These are phyloP conservation scores for Pythium dissotocum DNA, from an alignment of 352 stramenopile species.

Conservation along the genomic window DNA sequence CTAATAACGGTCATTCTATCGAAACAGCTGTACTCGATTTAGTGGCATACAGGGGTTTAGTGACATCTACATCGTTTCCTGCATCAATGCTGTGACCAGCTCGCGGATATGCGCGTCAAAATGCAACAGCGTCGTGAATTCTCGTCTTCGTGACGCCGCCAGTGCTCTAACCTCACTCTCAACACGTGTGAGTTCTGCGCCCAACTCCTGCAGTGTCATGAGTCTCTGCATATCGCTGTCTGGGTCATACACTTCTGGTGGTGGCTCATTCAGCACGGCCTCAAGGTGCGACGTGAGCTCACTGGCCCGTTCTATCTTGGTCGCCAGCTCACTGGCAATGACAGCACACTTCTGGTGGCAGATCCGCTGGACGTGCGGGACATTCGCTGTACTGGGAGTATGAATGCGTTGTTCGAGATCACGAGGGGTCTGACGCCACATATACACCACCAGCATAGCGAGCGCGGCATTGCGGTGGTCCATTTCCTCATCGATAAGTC, in stretches of 20 bases:
- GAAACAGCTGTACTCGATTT: neutral
- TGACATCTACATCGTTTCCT: neutral
- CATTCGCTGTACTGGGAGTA: neutral
- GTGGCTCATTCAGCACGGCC: constrained; percentile 1
- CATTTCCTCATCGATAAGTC: constrained; percentile 38
- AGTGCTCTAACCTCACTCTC: neutral
- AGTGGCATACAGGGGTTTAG: neutral
- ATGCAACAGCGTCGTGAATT: constrained; percentile 20
- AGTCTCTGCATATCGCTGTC: neutral
- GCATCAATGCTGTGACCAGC: constrained; percentile 7
- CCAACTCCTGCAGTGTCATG: neutral
- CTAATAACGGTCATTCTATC: neutral
- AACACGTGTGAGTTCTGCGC: constrained; percentile 3
- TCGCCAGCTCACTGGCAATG: neutral
- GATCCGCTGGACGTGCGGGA: constrained; percentile 3
- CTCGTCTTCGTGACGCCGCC: neutral
- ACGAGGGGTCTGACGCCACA: constrained; percentile 12
- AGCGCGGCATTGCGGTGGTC: constrained; percentile 38
- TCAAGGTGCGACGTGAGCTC: constrained; percentile 3
- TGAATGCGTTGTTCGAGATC: constrained; percentile 2
- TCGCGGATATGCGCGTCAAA: constrained; percentile 20
- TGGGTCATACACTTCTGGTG: neutral
- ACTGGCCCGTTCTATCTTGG: neutral
- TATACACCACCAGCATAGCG: constrained; percentile 40
- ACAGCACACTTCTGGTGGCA: constrained; percentile 15